A percentile compares a stretch with the other conserved stretches of the same genome.
Evolutionary conservation across 805 yeast genomes (phyloP).

Genomic region (Yamadazyma ubonensis): DNA sequence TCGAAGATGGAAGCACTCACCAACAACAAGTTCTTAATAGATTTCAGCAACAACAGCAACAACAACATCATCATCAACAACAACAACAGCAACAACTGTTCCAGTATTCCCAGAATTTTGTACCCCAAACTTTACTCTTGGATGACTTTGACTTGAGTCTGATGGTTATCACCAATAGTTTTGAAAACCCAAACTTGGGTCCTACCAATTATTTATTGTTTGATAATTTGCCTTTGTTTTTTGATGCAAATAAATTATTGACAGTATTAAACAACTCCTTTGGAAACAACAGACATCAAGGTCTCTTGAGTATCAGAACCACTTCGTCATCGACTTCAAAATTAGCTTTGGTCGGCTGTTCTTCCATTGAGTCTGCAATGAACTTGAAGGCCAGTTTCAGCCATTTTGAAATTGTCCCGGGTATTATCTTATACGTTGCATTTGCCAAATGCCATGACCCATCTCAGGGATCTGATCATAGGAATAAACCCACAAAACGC

Average conservation of each 20-base stretch:
- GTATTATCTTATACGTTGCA: constrained; percentile 71
- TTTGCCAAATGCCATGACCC: constrained; percentile 70
- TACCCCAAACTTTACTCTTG: constrained; percentile 25
- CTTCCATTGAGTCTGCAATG: constrained; percentile 70
- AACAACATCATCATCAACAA: constrained; percentile 9
- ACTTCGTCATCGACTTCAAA: constrained; percentile 21
- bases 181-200: constrained; percentile 65
- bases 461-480: constrained; percentile 11
- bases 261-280: constrained; percentile 23
- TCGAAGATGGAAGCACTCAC: constrained; percentile 7
- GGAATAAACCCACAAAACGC: background rate
- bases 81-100: constrained; percentile 14
- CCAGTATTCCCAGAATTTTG: constrained; percentile 7
- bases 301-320: constrained; percentile 20
- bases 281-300: constrained; percentile 17
- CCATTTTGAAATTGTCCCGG: constrained; percentile 80
- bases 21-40: constrained; percentile 8
- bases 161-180: constrained; percentile 65
- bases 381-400: constrained; percentile 74
- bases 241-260: constrained; percentile 47
- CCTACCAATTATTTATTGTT: constrained; percentile 78
- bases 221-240: constrained; percentile 75
- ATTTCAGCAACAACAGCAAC: constrained; percentile 13
- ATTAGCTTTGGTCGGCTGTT: constrained; percentile 63
- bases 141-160: constrained; percentile 63